Evolutionary conservation across 805 yeast genomes (phyloP), one percentile per base, ranked within the genome.

Genomic region (Cyberlindnera misumaiensis): DNA sequence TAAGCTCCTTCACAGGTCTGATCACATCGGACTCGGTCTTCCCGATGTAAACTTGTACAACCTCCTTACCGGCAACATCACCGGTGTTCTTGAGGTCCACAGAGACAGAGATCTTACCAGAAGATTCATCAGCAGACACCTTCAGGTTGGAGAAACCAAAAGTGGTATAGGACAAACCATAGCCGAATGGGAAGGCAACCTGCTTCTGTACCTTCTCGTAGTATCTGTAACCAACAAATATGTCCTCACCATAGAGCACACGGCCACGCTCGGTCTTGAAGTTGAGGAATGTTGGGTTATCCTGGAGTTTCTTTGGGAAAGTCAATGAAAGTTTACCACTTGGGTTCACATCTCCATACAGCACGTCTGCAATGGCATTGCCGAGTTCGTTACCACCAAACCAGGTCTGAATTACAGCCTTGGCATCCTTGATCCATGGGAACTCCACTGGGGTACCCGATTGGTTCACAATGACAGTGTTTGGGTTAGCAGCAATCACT

Each of bases 401-500:
- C 73, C 78, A 74, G 11, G 77, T 75, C 38, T 75, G 79, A 8
- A 75, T 55, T 8, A 74, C 44, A 5, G 70, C 72, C 33, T 64
- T 63, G 13, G 67, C 72, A 14, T 65, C 51, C 20, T 51, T 43
- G 14, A 60, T 45, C 79, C 80, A 76, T 24, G 80, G 80, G 63
- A 77, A 58, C 28, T 72, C 67, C 11, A 75, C 79, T 0, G 84
- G 83, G 14, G 80, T 71, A 37, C 84, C 83, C 4, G 80, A 68
- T 52, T 77, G 81, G 52, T 72, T 67, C 16, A 78, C 79, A 25
- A 77, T 58, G 9, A 75, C 67, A 5, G 73, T 64, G 48, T 75
- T 71, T 18, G 70, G 66, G 46, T 75, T 75, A 22, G 65, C 82
- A 16, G 57, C 58, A 26, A 65, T 38, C 8, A 78, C 67, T 14